Percentiles rank a stretch among this genome's conserved stretches.
Evolutionary conservation across 495 filamentous ascomycete genomes (phyloP).

Genomic region (Apiosordaria backusii): DNA sequence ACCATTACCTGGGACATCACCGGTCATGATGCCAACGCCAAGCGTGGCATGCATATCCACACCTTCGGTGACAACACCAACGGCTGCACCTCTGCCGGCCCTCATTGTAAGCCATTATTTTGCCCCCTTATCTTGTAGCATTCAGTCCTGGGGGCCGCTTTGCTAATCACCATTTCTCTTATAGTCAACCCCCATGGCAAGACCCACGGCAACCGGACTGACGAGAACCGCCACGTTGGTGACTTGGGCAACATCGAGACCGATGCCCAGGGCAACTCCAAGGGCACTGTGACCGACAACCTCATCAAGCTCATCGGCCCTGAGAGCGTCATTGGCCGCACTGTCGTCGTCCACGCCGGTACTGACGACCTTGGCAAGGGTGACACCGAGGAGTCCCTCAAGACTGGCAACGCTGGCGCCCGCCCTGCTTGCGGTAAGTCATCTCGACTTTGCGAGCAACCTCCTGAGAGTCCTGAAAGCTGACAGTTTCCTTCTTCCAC

Average conservation of each 20-base stretch:
- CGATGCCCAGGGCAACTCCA: slow-evolving; percentile 82
- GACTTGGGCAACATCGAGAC: slow-evolving; percentile 97
- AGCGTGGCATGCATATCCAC: slow-evolving; percentile 97
- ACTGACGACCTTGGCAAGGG: slow-evolving; percentile 95
- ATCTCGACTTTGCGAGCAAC: slow-evolving; percentile 28
- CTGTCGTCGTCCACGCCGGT: slow-evolving; percentile 88
- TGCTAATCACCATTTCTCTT: slow-evolving; percentile 4
- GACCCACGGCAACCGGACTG: slow-evolving; percentile 82
- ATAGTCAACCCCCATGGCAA: slow-evolving; percentile 92
- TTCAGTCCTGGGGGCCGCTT: not conserved
- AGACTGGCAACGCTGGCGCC: slow-evolving; percentile 90
- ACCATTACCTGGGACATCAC: slow-evolving; percentile 89
- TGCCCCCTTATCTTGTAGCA: not conserved
- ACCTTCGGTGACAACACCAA: slow-evolving; percentile 99
- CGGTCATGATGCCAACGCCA: slow-evolving; percentile 88
- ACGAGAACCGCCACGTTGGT: slow-evolving; percentile 86
- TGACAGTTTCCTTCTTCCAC: slow-evolving; percentile 31
- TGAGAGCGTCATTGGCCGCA: slow-evolving; percentile 92
- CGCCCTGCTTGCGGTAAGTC: slow-evolving; percentile 83
- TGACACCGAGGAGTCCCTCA: slow-evolving; percentile 86
- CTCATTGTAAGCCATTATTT: slow-evolving; percentile 69
- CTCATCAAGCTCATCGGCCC: slow-evolving; percentile 91
- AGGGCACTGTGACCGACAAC: slow-evolving; percentile 70
- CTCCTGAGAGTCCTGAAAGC: slow-evolving; percentile 10
- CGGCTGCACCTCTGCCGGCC: slow-evolving; percentile 95